A percentile compares a stretch with the other conserved stretches of the same genome.
phyloP scores from a whole-genome alignment of 108 stramenopile genomes.

The Nannochloropsis granulata region DNA sequence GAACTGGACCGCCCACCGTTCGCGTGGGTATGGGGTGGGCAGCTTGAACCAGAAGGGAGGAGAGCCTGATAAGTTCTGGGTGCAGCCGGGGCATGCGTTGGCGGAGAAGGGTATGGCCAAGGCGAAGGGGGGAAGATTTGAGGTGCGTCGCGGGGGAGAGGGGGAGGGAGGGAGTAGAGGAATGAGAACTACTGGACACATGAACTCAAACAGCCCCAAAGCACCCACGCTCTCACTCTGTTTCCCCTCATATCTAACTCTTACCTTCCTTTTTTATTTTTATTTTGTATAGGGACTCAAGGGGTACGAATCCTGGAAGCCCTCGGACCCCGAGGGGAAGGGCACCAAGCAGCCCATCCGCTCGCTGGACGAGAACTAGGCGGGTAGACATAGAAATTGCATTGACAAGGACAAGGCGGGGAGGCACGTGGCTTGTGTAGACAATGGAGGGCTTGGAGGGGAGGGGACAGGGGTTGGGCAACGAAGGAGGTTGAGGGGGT shows the following conservation, averaged over 20 bases:
- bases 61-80: constrained; percentile 54
- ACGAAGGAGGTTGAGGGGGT: too few species aligned
- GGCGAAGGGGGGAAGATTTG: not conserved
- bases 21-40: constrained; percentile 14
- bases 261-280: not conserved
- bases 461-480: too few species aligned
- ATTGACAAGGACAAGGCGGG: too few species aligned
- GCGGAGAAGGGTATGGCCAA: not conserved
- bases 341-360: constrained; percentile 15
- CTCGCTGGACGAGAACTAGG: constrained; percentile 5
- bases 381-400: not conserved
- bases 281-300: not conserved
- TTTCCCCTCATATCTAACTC: not conserved
- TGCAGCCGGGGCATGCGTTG: constrained; percentile 75
- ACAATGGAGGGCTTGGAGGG: too few species aligned
- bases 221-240: not conserved
- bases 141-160: not conserved
- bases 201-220: not conserved
- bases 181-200: not conserved
- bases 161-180: not conserved
- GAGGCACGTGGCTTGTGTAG: too few species aligned
- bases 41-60: constrained; percentile 12
- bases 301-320: constrained; percentile 16
- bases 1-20: constrained; percentile 4
- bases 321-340: constrained; percentile 2